A percentile compares a stretch with the other conserved stretches of the same genome.
phyloP scores from a whole-genome alignment of 192 early-diverging fungal genomes.

The Umbelopsis sp. region DNA sequence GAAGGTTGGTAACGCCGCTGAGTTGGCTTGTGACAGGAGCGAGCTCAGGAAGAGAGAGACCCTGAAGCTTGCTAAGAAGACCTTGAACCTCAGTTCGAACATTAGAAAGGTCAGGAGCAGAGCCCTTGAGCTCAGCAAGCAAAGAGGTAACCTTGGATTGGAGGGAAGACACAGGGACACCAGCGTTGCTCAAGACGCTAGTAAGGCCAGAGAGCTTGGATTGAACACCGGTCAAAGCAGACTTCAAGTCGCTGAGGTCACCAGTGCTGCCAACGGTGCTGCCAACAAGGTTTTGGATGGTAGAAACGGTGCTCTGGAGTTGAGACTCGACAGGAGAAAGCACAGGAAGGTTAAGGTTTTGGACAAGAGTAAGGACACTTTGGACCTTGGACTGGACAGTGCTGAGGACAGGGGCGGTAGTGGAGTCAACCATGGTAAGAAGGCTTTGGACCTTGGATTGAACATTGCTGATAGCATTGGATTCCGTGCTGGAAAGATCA shows the following conservation, averaged over 20 bases:
- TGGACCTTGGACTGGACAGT: constrained; percentile 14
- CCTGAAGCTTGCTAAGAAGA: neutral
- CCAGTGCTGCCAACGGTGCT: neutral
- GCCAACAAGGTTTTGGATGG: neutral
- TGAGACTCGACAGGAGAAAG: constrained; percentile 1
- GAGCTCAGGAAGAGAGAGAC: neutral
- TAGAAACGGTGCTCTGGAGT: neutral
- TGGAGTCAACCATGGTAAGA: constrained; percentile 3
- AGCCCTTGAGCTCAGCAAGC: neutral
- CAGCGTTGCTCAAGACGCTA: neutral
- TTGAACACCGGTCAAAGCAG: constrained; percentile 5
- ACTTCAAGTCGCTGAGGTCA: neutral
- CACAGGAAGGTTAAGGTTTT: constrained; percentile 3
- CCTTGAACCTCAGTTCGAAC: constrained; percentile 8
- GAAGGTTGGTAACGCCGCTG: neutral
- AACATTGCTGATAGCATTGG: constrained; percentile 6
- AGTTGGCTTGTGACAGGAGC: constrained; percentile 9
- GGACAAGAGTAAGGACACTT: constrained; percentile 5
- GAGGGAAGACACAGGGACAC: constrained; percentile 5
- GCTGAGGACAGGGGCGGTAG: constrained; percentile 3
- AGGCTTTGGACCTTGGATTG: constrained; percentile 8
- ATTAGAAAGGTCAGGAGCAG: neutral
- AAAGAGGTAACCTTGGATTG: constrained; percentile 20
- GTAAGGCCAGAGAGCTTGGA: neutral
- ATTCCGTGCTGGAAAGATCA: neutral